These are phyloP conservation scores for Conringia planisiliqua DNA, from an alignment of 345 rosid genomes.

Conservation along the genomic window DNA sequence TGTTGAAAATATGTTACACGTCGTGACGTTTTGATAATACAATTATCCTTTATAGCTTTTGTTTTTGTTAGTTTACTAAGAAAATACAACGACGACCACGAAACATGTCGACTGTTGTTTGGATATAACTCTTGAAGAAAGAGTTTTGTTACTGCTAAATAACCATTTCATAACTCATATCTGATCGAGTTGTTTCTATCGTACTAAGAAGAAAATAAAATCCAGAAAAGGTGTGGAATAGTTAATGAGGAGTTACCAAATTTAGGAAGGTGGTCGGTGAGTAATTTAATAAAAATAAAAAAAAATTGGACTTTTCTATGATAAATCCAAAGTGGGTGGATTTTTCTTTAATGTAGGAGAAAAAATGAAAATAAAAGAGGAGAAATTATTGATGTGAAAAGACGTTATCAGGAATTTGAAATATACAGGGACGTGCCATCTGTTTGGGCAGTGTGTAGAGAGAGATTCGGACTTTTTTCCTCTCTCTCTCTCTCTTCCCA, in stretches of 20 bases:
- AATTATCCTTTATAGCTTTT: not conserved
- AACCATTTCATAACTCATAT: not conserved
- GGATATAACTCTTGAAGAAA: not conserved
- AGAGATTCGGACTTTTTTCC: not conserved
- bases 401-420: not conserved
- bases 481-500: not conserved
- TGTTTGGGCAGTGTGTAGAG: slow-evolving; percentile 25
- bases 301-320: slow-evolving; percentile 1
- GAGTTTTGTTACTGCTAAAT: not conserved
- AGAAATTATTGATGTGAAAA: slow-evolving; percentile 10
- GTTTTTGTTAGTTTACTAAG: not conserved
- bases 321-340: slow-evolving; percentile 20
- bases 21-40: not conserved
- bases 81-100: not conserved
- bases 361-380: not conserved
- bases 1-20: slow-evolving; percentile 23
- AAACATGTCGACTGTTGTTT: not conserved
- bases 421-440: slow-evolving; percentile 33
- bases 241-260: slow-evolving; percentile 17
- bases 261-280: slow-evolving; percentile 26
- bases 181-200: not conserved
- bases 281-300: not conserved
- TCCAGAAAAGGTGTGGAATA: slow-evolving; percentile 6
- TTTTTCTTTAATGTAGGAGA: slow-evolving; percentile 9
- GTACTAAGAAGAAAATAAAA: not conserved